A percentile compares a stretch with the other conserved stretches of the same genome.
Evolutionary conservation across 805 yeast species (phyloP).

Genomic region (Nematodospora valgi): DNA sequence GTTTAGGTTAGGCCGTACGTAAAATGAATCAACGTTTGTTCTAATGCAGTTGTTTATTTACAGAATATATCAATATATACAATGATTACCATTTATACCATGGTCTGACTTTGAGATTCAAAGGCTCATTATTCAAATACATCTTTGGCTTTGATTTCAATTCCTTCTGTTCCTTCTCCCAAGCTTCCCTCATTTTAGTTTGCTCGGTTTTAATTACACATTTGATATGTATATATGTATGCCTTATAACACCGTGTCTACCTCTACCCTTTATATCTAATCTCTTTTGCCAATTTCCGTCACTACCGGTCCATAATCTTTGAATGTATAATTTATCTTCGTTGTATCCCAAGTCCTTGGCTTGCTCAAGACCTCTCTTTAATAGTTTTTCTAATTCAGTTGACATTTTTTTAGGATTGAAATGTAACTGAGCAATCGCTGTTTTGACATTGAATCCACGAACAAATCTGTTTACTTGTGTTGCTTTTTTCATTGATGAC

Average conservation of each 20-base stretch:
- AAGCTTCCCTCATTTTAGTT: slow-evolving; percentile 56
- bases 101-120: slow-evolving; percentile 41
- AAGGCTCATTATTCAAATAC: slow-evolving; percentile 43
- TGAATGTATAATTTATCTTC: slow-evolving; percentile 65
- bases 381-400: slow-evolving; percentile 75
- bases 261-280: slow-evolving; percentile 88
- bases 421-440: slow-evolving; percentile 92
- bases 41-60: too few relatives aligned
- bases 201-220: slow-evolving; percentile 68
- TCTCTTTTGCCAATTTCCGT: slow-evolving; percentile 69
- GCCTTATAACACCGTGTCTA: slow-evolving; percentile 73
- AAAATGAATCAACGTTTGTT: too few relatives aligned
- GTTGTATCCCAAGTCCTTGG: slow-evolving; percentile 54
- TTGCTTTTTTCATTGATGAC: slow-evolving; percentile 86
- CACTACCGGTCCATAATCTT: slow-evolving; percentile 90
- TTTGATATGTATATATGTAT: slow-evolving; percentile 76
- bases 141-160: slow-evolving; percentile 50
- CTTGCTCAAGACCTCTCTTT: slow-evolving; percentile 68
- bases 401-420: slow-evolving; percentile 74
- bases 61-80: slow-evolving; percentile 1
- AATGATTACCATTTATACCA: slow-evolving; percentile 35
- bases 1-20: too few relatives aligned
- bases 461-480: slow-evolving; percentile 71
- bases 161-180: slow-evolving; percentile 53
- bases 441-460: slow-evolving; percentile 65